These are phyloP conservation scores for Pulveroboletus sp. DNA, from an alignment of 768 basidiomycete species.

Conservation along the genomic window DNA sequence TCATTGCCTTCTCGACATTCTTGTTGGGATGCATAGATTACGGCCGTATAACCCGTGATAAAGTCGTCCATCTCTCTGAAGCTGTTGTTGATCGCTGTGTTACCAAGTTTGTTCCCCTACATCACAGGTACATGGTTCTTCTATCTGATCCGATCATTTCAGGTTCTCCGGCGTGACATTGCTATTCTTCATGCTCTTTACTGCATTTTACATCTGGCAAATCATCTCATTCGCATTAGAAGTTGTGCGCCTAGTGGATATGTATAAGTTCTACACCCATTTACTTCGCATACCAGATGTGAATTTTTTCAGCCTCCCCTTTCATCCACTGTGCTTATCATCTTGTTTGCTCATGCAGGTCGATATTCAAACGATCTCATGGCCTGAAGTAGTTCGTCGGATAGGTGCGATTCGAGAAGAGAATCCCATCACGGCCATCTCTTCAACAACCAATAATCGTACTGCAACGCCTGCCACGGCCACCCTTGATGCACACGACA, in stretches of 20 bases:
- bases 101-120: slow-evolving; percentile 55
- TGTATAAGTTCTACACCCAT: slow-evolving; percentile 96
- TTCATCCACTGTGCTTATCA: slow-evolving; percentile 10
- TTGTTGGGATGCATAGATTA: slow-evolving; percentile 94
- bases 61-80: slow-evolving; percentile 67
- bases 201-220: slow-evolving; percentile 88
- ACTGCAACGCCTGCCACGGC: slow-evolving; percentile 67
- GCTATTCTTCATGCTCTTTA: slow-evolving; percentile 80
- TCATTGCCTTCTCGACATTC: slow-evolving; percentile 97
- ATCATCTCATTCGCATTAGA: slow-evolving; percentile 74
- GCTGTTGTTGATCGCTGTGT: slow-evolving; percentile 82
- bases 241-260: slow-evolving; percentile 77
- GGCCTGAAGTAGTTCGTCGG: slow-evolving; percentile 90
- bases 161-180: slow-evolving; percentile 84
- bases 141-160: slow-evolving; percentile 16
- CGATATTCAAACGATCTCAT: slow-evolving; percentile 96
- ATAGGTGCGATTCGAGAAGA: slow-evolving; percentile 88
- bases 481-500: slow-evolving; percentile 94
- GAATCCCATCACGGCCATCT: slow-evolving; percentile 87
- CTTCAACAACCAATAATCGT: slow-evolving; percentile 49
- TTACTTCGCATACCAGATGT: slow-evolving; percentile 94
- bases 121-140: background rate
- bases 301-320: slow-evolving; percentile 22
- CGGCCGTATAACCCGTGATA: slow-evolving; percentile 65
- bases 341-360: slow-evolving; percentile 49